Base-by-base conservation (phyloP, 176 grass and related monocot genomes). In the Zea luxurians region DNA sequence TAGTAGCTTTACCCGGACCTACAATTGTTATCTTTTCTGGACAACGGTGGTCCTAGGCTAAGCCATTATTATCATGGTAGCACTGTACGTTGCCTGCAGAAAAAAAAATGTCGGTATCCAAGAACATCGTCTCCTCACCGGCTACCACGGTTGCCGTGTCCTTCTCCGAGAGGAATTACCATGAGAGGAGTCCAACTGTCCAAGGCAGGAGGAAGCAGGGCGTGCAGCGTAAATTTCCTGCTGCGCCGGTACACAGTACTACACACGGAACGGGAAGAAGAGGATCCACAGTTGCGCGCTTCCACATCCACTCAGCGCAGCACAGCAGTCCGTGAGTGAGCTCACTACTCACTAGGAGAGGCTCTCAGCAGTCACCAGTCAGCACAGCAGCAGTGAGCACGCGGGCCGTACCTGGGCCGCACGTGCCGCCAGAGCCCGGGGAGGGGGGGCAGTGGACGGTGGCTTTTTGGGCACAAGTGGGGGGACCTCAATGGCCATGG, bases 371-470 rank as follows among this genome's bases (percentile, higher is more conserved):
- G 1, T 40, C 38, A 40, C 1, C 38, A 4, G 38, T 40, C 38
- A 40, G 38, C 38, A 40, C 38, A 36, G 66, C 68, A 50, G 46
- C 27, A 37, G 34, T 36, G 7, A 37, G 46, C 78, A 76, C 73
- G 86, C 78, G 61, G 78, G 83, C 58, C 83, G 75, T 85, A 73
- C 76, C 68, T 82, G 73, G 47, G 73, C 43, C 70, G 70, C 85
- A 89, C 87, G 78, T 89, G 87, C 48, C 82, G 77, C 18, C 15
- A 27, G 46, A 82, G 83, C 13, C 17, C 27, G 45, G 75, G 46
- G 78, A 17, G 40, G 52, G 88, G 88, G 18, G 88, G 68, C 83
- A 90, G 63, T 86, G 88, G 83, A 62, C 88, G 88, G 88, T 90
- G 88, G 80, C 88, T 80, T 86, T 86, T 79, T 63, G 61, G 79